Evolutionary conservation across 192 early-diverging fungal species (phyloP), one percentile per base, ranked within the genome.

Genomic region (Coemansia sp.): DNA sequence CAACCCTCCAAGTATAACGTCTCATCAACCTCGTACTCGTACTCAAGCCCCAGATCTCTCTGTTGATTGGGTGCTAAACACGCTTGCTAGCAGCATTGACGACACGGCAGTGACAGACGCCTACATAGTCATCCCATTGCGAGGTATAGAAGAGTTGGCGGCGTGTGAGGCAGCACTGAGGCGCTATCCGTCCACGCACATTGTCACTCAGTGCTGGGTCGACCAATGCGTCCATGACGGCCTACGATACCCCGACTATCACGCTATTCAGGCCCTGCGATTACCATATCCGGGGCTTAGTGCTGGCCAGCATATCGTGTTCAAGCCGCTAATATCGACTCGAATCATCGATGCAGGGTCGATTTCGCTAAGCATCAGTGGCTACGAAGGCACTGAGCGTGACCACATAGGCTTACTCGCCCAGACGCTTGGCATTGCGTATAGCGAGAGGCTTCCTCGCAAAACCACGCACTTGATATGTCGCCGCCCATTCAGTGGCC

Each of bases 381-480:
- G 87, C 13, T 87, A 85, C 49, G 82, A 85, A 16, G 84, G 80
- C 38, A 61, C 78, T n/a, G 86, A 86, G 63, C 78, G 88, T 7
- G 78, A 80, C 15, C 86, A 88, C 16, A 73, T 89, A 59, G 73
- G 73, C 3, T 73, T 73, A 64, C 83, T 88, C 20, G 75, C 74
- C 0, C 20, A 24, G 37, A 68, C 69, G 2, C 74, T 88, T 27
- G 84, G 81, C 13, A 76, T 82, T 12, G 30, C 67, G 1, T 87
- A 73, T 58, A 85, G 83, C 52, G 86, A 88, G 66, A 71, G 52
- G 34, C 83, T 90, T 59, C 84, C 84, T 12, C 79, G 83, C 38
- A 74, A 58, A 27, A 89, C 89, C 52, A 89, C 91, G 6, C 91
- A 93, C 62, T 63, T 93, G 60, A 80, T 93, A 35, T 92, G 90